Base-by-base conservation (phyloP, 371 early-diverging fungal species). In the Thermomucor indicae-seudaticae region DNA sequence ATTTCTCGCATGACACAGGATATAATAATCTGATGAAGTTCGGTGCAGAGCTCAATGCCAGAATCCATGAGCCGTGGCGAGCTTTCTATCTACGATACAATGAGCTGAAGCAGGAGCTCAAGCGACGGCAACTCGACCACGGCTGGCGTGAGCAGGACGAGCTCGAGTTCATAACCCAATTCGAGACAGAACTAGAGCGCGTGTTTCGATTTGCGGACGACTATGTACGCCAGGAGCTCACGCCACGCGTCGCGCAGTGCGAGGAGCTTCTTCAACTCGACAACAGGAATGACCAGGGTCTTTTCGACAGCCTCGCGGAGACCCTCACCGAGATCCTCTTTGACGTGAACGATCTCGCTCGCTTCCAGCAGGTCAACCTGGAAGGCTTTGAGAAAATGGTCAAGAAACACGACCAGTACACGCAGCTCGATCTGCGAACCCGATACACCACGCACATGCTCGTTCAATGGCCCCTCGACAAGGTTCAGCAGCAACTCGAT, bases 331-430 rank as follows among this genome's bases (percentile, higher is more conserved):
- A 79, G 25, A 83, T 92, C 45, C 80, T 90, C 10, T 72, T 76
- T 49, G 93, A 95, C 56, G 79, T 92, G 35, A 90, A 88, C 55
- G 92, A 93, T 55, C 79, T 97, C 22, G 85, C 93, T 40, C 90
- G 90, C 64, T 98, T 90, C 69, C 85, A 90, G 11, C 88, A 95
- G 8, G 67, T 98, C 45, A 99, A 99, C 79, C 88, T 88, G 51
- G 84, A 94, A 16, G 99, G 92, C 11, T 96, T 98, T 63, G 79
- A 93, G 51, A 98, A 95, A 78, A 86, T 96, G 49, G 78, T 96
- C 58, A 96, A 96, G 70, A 95, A 97, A 72, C 96, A 97, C 62
- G 98, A 98, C 71, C 92, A 92, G 53, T 87, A 89, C 69, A 93
- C 95, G 3, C 65, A 79, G 12, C 84, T 80, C 55, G 64, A 80